Base-by-base conservation (phyloP, 495 filamentous ascomycete genomes). In the Zalerion maritima region DNA sequence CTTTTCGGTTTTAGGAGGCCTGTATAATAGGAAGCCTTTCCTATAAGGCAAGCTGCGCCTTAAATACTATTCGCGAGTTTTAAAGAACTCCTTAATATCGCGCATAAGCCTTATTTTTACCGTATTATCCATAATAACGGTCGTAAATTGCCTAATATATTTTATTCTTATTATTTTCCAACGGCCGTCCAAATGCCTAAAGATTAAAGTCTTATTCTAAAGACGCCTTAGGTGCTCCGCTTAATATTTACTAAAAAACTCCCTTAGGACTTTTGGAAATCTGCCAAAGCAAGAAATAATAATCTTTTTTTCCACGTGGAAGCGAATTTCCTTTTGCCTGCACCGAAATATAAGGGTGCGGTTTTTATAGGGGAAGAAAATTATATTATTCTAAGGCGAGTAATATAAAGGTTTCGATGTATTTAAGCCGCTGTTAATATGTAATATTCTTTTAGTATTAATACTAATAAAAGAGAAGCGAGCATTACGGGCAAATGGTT, bases 11-110 rank as follows among this genome's bases (percentile, higher is more conserved):
- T 62, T 58, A 0, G 62, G 63, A 1, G 58, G 62, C 0, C 63
- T 58, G 29, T 66, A 50, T 0, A 67, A 45, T 4, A 67, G 44
- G 25, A 63, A 64, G 1, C 60, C 60, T 9, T 55, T 55, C 0
- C 62, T 49, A 36, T 66, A 64, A 0, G 59, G 59, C 18, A 68
- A 64, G 2, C 62, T 69, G 2, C 68, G 57, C 22, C 63, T 66
- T 18, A 28, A 6, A 16, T 41, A 18, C 33, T 24, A 41, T 18
- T 10, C 25, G 22, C 9, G 25, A 29, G 37, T 24, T 34, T 32
- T 13, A n/a, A n/a, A n/a, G n/a, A n/a, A 14, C 13, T 22, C 33
- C 24, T 32, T 29, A 21, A 38, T 28, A 38, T 24, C 19, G 24
- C 29, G n/a, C n/a, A n/a, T n/a, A n/a, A n/a, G n/a, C n/a, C n/a